Percentiles rank a stretch among this genome's conserved stretches.
Conservation (phyloP, 1,284 basidiomycete genomes). For the Trichosporon sp. region DNA sequence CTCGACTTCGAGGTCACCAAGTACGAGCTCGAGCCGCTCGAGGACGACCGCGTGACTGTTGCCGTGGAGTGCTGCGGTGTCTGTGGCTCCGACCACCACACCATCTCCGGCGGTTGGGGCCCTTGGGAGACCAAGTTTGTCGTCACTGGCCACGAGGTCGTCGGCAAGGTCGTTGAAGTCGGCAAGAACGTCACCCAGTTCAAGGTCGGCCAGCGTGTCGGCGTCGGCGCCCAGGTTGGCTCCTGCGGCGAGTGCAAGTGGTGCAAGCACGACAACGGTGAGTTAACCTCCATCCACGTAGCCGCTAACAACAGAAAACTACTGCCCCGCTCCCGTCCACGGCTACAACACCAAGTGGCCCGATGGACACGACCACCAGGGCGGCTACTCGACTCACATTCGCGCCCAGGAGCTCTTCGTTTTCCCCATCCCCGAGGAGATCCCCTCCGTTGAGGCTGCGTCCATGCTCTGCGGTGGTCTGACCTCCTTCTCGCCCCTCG, state of each 20-base stretch:
- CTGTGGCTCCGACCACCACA: conserved; percentile 47
- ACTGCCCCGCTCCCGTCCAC: conserved; percentile 49
- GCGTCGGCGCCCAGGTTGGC: conserved; percentile 53
- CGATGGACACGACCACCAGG: conserved; percentile 55
- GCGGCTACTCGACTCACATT: conserved; percentile 63
- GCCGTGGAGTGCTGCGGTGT: conserved; percentile 63
- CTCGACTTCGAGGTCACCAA: conserved; percentile 56
- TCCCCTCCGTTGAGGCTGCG: conserved; percentile 57
- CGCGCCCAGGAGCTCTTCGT: conserved; percentile 65
- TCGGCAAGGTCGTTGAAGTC: conserved; percentile 51
- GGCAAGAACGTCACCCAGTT: conserved; percentile 50
- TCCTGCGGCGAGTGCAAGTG: conserved; percentile 46
- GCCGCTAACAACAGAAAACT: conserved; percentile 43
- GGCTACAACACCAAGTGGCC: conserved; percentile 52
- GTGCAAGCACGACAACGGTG: conserved; percentile 48
- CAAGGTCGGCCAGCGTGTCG: conserved; percentile 52
- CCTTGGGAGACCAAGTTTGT: conserved; percentile 43
- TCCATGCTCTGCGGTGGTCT: conserved; percentile 61
- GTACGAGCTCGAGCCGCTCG: conserved; percentile 62
- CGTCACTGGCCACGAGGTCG: conserved; percentile 53
- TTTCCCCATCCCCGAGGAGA: conserved; percentile 62
- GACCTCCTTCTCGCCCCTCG: conserved; percentile 63
- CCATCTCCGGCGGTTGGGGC: conserved; percentile 49
- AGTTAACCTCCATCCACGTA: conserved; percentile 15
- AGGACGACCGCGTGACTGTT: conserved; percentile 61